phyloP scores from a whole-genome alignment of 768 basidiomycete species.

The Agrocybe chaxingu region DNA sequence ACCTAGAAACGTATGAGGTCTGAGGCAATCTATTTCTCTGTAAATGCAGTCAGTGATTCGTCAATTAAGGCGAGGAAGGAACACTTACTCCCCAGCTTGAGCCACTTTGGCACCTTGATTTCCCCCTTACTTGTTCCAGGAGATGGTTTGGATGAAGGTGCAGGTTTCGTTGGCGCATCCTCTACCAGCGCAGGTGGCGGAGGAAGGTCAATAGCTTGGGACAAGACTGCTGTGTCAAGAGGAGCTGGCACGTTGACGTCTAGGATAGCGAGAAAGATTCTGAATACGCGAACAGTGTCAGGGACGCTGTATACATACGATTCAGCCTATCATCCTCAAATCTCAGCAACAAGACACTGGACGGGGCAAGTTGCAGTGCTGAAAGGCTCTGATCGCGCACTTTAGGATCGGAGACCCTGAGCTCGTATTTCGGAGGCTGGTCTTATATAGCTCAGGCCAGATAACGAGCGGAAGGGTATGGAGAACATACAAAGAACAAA shows the following conservation, averaged over 20 bases:
- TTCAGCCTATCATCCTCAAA: slow-evolving; percentile 75
- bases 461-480: background rate
- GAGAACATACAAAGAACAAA: slow-evolving; percentile 74
- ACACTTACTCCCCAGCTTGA: slow-evolving; percentile 63
- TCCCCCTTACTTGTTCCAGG: slow-evolving; percentile 20
- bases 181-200: slow-evolving; percentile 37
- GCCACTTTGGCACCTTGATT: slow-evolving; percentile 76
- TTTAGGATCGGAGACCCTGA: slow-evolving; percentile 75
- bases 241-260: slow-evolving; percentile 61
- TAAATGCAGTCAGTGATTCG: background rate
- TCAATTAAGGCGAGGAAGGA: background rate
- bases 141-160: slow-evolving; percentile 4
- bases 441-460: slow-evolving; percentile 37
- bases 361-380: slow-evolving; percentile 75
- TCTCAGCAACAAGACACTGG: slow-evolving; percentile 71
- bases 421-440: slow-evolving; percentile 77
- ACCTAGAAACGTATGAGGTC: background rate
- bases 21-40: slow-evolving; percentile 10
- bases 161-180: slow-evolving; percentile 1
- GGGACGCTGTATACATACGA: slow-evolving; percentile 35
- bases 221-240: slow-evolving; percentile 51
- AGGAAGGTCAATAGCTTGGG: slow-evolving; percentile 66
- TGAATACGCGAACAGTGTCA: background rate
- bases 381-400: slow-evolving; percentile 66
- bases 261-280: slow-evolving; percentile 22